Conservation (phyloP, 192 early-diverging fungal genomes). For the Podila epicladia region DNA sequence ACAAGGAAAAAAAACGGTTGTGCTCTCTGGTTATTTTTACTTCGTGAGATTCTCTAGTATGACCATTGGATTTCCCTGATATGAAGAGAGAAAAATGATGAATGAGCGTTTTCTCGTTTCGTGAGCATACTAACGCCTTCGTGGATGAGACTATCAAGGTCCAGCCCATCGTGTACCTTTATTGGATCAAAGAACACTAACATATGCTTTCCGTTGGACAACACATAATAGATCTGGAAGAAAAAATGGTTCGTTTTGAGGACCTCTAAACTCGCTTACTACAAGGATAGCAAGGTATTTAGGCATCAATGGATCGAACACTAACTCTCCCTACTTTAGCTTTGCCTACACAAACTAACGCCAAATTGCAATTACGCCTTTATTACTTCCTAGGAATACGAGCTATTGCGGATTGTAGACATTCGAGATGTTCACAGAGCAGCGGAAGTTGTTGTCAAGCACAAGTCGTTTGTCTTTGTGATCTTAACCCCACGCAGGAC, state of each 20-base stretch:
- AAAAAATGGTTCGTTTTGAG: conserved; percentile 88
- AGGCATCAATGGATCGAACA: neutral
- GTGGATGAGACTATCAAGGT: too few species aligned
- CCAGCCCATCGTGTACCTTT: too few species aligned
- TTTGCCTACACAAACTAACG: neutral
- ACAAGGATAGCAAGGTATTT: conserved; percentile 81
- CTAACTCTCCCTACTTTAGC: neutral
- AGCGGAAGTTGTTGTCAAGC: conserved; percentile 75
- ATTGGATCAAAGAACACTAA: too few species aligned
- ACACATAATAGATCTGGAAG: conserved; percentile 78
- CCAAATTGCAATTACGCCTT: neutral
- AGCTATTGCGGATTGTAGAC: conserved; percentile 77
- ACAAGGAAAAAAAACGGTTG: conserved; percentile 1
- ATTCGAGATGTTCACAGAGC: conserved; percentile 75
- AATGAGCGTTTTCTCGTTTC: neutral
- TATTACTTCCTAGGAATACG: conserved; percentile 70
- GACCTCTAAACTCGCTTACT: conserved; percentile 80
- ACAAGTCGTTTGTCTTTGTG: conserved; percentile 75
- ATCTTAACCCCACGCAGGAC: conserved; percentile 77
- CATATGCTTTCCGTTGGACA: neutral
- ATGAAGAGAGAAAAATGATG: neutral
- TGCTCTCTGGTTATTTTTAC: conserved; percentile 5
- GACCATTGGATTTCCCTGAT: neutral
- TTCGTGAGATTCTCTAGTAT: neutral
- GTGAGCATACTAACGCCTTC: too few species aligned